Base-by-base conservation (phyloP, 2,329 filamentous ascomycete genomes). In the Ophiostoma montium region DNA sequence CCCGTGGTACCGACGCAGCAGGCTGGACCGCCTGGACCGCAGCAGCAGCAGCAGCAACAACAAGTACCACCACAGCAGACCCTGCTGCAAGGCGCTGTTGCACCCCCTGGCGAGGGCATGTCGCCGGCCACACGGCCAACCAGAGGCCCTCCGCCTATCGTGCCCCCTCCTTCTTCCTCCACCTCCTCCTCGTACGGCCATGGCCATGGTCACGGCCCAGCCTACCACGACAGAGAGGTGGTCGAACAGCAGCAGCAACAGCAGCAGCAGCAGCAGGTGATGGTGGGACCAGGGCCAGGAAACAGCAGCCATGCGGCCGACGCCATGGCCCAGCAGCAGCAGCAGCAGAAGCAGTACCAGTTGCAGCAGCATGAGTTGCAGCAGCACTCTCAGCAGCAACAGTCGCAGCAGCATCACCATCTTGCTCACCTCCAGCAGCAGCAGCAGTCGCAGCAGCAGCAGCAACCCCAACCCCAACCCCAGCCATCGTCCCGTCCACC, bases 61-160 rank as follows among this genome's bases (percentile, higher is more conserved):
- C 32, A 44, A 44, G 42, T 16, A 32, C 16, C 27, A 27, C 46
- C 13, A 18, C 48, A 38, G 42, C 38, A 43, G 32, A 43, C 38
- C 30, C 32, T 27, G 32, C 61, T 60, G 35, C 60, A 62, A 46
- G 21, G 39, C 9, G 47, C 39, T 18, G 41, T 31, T 15, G 43
- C 41, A 18, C 19, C 35, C 52, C 59, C 64, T 44, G 60, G 50
- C 31, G 70, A 70, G 52, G 60, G 65, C 42, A 71, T 72, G 65
- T 75, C 72, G 10, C 73, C 72, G 2, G 58, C 58, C 38, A 54
- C 61, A 46, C 66, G 68, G 27, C 31, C 50, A 33, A 48, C 33
- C 23, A 36, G 52, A 16, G 52, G 48, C 12, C 48, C 38, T 35
- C 13, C 47, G 12, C 39, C 42, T n/a, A 47, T 48, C 2, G 31